Evolutionary conservation across 2,329 filamentous ascomycete genomes (phyloP).

Genomic region (Colletotrichum cordylinicola): DNA sequence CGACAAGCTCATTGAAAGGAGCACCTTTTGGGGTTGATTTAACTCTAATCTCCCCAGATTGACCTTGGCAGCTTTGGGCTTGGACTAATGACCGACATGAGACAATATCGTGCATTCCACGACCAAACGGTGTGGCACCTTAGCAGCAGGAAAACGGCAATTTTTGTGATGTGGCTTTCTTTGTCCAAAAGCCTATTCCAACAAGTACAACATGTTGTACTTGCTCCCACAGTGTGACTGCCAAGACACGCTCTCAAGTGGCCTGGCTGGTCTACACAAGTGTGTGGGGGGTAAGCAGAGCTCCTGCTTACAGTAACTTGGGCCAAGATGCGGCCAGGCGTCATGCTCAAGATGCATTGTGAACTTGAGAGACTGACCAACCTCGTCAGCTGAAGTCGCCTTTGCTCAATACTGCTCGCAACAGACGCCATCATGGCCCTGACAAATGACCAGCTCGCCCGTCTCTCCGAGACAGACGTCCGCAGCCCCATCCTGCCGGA

Average conservation of each 20-base stretch:
- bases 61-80: not conserved
- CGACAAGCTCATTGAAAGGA: not conserved
- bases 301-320: not conserved
- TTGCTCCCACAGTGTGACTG: not conserved
- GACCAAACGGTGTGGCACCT: not conserved
- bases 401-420: not conserved
- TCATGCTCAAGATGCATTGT: not conserved
- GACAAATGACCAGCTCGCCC: not conserved
- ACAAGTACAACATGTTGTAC: not conserved
- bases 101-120: not conserved
- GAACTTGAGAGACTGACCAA: not conserved
- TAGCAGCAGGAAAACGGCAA: not conserved
- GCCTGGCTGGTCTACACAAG: not conserved
- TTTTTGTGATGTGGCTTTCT: not conserved
- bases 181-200: not conserved
- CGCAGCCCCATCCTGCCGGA: slow-evolving; percentile 41
- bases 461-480: slow-evolving; percentile 48
- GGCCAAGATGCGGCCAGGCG: too few species aligned
- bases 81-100: not conserved
- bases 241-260: not conserved
- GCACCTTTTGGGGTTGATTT: not conserved
- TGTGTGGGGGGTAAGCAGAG: not conserved
- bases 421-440: not conserved
- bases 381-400: not conserved
- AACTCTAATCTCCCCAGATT: not conserved